These are phyloP conservation scores for Aspergillus oerlinghausenensis DNA, from an alignment of 2,329 filamentous ascomycete genomes.

Conservation along the genomic window DNA sequence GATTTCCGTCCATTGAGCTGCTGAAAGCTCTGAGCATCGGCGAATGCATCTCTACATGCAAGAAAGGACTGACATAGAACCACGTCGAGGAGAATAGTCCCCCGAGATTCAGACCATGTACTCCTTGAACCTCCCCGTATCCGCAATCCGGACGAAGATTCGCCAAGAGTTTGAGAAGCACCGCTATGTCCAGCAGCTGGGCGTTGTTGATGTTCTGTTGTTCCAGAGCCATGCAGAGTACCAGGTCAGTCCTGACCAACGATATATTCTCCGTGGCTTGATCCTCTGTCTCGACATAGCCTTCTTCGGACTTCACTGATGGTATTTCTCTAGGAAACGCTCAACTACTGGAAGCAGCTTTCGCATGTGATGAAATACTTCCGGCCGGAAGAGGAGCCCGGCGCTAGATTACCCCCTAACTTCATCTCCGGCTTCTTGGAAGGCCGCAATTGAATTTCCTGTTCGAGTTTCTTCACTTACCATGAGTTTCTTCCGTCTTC, in stretches of 20 bases:
- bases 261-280: background rate
- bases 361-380: constrained; percentile 97
- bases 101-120: constrained; percentile 98
- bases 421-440: constrained; percentile 96
- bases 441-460: constrained; percentile 54
- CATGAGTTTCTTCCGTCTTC: constrained; percentile 13
- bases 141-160: constrained; percentile 84
- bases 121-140: constrained; percentile 81
- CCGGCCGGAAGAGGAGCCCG: constrained; percentile 77
- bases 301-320: constrained; percentile 2
- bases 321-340: constrained; percentile 65
- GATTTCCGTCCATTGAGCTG: background rate
- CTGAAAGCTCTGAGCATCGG: background rate
- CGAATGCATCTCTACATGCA: background rate
- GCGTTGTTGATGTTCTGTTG: constrained; percentile 81
- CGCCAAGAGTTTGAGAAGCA: constrained; percentile 96
- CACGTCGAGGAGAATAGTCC: constrained; percentile 53
- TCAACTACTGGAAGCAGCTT: constrained; percentile 99
- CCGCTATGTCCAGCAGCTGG: constrained; percentile 85
- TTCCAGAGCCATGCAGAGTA: constrained; percentile 90
- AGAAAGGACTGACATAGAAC: background rate
- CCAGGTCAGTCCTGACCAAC: constrained; percentile 60
- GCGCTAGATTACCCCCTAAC: constrained; percentile 70
- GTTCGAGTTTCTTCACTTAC: constrained; percentile 12
- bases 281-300: background rate